These are phyloP conservation scores for Apiotrichum domesticum DNA, from an alignment of 1,284 basidiomycete genomes.

Conservation along the genomic window DNA sequence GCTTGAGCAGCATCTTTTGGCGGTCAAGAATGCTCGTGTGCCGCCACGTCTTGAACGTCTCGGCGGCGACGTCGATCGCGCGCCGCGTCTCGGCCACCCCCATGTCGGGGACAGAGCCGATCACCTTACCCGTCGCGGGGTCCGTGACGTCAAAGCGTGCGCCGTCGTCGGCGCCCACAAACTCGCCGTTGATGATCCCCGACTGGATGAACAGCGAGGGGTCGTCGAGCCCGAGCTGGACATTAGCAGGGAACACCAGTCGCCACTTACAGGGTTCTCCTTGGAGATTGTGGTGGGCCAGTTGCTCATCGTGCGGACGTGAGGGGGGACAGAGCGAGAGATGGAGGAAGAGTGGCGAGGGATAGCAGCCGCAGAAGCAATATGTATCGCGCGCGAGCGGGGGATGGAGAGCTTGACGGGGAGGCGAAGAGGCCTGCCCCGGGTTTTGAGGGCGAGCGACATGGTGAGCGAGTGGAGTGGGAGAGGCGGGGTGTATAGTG, in stretches of 20 bases:
- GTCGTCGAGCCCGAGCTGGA: constrained; percentile 58
- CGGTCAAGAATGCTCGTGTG: constrained; percentile 55
- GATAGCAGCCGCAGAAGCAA: neutral
- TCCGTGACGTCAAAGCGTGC: constrained; percentile 72
- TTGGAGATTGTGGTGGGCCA: constrained; percentile 34
- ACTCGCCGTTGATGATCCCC: constrained; percentile 73
- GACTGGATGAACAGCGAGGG: constrained; percentile 65
- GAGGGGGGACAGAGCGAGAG: neutral
- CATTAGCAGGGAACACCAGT: constrained; percentile 21
- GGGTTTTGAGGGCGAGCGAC: neutral
- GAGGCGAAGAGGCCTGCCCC: neutral
- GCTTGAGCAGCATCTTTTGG: constrained; percentile 27
- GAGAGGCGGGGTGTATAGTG: neutral
- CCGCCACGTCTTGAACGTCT: constrained; percentile 73
- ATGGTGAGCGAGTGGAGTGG: neutral
- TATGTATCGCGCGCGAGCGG: neutral
- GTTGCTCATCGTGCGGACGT: constrained; percentile 28
- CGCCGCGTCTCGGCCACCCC: constrained; percentile 68
- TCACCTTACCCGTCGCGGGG: constrained; percentile 70
- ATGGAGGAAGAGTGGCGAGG: neutral
- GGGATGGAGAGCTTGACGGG: neutral
- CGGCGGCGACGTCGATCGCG: constrained; percentile 69
- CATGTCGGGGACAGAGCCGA: constrained; percentile 82
- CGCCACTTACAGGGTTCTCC: constrained; percentile 33
- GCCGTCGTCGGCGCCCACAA: constrained; percentile 68